Evolutionary conservation across 2,329 filamentous ascomycete genomes (phyloP), one percentile per base, ranked within the genome.

Genomic region (Aureobasidium melanogenum): DNA sequence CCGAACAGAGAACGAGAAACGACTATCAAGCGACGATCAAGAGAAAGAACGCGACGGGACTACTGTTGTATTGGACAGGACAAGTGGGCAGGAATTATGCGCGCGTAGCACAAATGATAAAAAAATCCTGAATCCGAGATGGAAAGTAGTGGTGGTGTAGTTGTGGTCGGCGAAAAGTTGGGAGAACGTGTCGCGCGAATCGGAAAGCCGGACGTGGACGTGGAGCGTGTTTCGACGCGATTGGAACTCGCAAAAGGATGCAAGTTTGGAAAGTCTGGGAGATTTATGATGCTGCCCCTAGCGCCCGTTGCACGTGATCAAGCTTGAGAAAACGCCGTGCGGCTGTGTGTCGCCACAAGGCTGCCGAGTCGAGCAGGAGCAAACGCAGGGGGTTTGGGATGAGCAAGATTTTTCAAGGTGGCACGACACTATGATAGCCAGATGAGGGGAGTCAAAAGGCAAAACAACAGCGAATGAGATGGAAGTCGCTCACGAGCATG

Each of bases 121-220:
- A 59, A 32, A 48, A 50, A 32, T 56, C 39, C 43, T 32, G 43
- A 26, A 50, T 32, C 44, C 56, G 34, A 36, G 56, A 38, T 59
- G 44, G 43, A 41, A 15, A 24, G 44, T 56, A 39, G 52, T 44
- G 9, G 41, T 19, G 38, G 41, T 22, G 44, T 41, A 36, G 32
- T 36, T 14, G 32, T 28, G 41, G 44, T 50, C 34, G 43, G 43
- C 34, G 5, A 44, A 39, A 32, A 30, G 39, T 26, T 22, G 41
- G 56, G 56, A 41, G 34, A 41, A 41, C 43, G 56, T 47, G 41
- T 47, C 56, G 56, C 56, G 56, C 56, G 56, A 59, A 59, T 59
- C 56, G 43, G 43, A 48, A 59, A 59, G 56, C 43, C 44, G 56
- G 56, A 59, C 56, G 55, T 58, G 56, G 43, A 50, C 55, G 55